Evolutionary conservation across 192 early-diverging fungal genomes (phyloP).

Genomic region (Gryganskiella cystojenkinii): DNA sequence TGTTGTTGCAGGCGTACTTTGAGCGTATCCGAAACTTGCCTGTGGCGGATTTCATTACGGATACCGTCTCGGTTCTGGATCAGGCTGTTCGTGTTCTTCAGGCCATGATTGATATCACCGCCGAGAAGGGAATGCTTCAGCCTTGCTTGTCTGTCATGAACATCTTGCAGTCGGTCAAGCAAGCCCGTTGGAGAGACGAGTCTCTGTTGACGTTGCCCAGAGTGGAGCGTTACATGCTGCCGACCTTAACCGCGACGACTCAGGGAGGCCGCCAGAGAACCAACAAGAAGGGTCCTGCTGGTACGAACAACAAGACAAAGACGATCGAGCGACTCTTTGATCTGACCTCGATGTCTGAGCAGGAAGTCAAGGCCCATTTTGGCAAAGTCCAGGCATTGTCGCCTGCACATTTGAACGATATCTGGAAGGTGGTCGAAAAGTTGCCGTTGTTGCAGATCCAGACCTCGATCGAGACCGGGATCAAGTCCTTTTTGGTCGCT

Average conservation of each 20-base stretch:
- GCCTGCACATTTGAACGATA: constrained; percentile 44
- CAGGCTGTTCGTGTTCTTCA: constrained; percentile 91
- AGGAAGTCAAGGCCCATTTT: constrained; percentile 38
- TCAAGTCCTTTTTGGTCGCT: constrained; percentile 55
- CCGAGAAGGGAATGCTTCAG: constrained; percentile 72
- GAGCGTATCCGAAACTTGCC: constrained; percentile 78
- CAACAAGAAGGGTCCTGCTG: neutral
- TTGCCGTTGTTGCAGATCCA: constrained; percentile 60
- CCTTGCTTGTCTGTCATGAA: constrained; percentile 80
- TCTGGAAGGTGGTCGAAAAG: constrained; percentile 57
- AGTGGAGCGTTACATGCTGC: constrained; percentile 52
- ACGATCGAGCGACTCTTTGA: constrained; percentile 51
- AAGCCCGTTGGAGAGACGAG: constrained; percentile 84
- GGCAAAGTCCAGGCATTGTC: constrained; percentile 13
- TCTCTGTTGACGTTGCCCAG: constrained; percentile 81
- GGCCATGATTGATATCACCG: constrained; percentile 93
- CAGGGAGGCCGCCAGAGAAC: constrained; percentile 23
- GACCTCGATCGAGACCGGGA: constrained; percentile 55
- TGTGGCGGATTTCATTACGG: constrained; percentile 91
- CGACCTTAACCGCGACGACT: constrained; percentile 26
- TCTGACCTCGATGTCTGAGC: constrained; percentile 50
- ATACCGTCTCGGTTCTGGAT: constrained; percentile 91
- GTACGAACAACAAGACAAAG: neutral
- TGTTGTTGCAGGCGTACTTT: constrained; percentile 92
- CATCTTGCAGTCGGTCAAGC: constrained; percentile 93